Base-by-base conservation (phyloP, 768 basidiomycete genomes). In the Calocybe indica region DNA sequence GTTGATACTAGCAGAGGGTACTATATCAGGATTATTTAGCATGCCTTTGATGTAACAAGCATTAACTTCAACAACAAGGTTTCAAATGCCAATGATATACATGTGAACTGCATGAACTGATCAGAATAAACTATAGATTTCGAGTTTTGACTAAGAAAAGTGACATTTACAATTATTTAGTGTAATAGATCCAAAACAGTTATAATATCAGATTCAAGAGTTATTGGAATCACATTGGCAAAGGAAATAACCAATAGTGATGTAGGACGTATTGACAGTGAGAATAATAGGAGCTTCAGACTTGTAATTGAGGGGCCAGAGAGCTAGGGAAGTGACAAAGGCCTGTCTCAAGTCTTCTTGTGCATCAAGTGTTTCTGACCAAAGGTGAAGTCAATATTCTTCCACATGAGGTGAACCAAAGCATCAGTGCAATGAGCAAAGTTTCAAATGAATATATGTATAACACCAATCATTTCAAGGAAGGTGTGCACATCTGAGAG, bases 1-100 rank as follows among this genome's bases (percentile, higher is more conserved):
- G 37, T 74, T 75, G 2, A 72, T 61, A 0, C 63, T 50, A 2
- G 66, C 60, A 34, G 60, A 69, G 0, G 70, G 71, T 3, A 66
- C 61, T 0, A 68, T 50, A 22, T 70, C 67, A 0, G 68, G 70
- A 31, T 70, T 66, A 28, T 66, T 65, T 0, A 73, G 45, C 69
- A 72, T 73, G 0, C 64, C 64, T 35, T 62, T 63, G 11, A 69
- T 58, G 38, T 62, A 69, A 11, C 60, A 61, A 0, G 63, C 59
- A 30, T 69, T 62, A 0, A 62, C 55, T 31, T 70, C 66, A 0
- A 68, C 56, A 0, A 49, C 45, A 4, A 65, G 50, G 14, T 61
- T 60, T 3, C 43, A 28, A 0, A 69, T 40, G 0, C 70, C 57
- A 9, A 67, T 51, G 3, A 68, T 52, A 29, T 53, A 63, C 2